Evolutionary conservation across 2,329 filamentous ascomycete species (phyloP), one percentile per base, ranked within the genome.

Genomic region (Emergomyces orientalis): DNA sequence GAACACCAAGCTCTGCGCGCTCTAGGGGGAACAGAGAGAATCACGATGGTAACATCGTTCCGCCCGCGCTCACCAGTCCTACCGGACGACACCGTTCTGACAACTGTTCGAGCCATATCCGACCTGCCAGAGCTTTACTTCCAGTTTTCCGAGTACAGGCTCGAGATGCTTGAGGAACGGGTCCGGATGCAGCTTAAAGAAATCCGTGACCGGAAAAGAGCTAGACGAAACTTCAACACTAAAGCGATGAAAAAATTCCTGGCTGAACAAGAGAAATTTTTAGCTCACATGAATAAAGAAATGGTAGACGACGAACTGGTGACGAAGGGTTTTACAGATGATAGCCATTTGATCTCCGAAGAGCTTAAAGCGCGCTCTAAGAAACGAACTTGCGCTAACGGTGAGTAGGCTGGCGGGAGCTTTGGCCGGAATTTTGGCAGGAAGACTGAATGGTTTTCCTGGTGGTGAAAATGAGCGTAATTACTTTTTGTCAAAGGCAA

Each of bases 11-110:
- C 86, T 1, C 77, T 87, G 22, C 81, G 80, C 14, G 82, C 85
- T 11, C 73, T 84, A 1, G 84, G 84, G 22, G 78, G 78, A 4
- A 79, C 80, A 30, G 86, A 88, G 71, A 81, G 86, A 41, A 87
- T 88, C 72, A 84, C 79, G 52, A 85, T 86, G 75, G 84, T 88
- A 59, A 88, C 86, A 0, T 84, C 83, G 3, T 88, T 87, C 75
- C 80, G 86, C 11, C 84, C 86, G 1, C 81, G 79, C 60, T 80
- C 78, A 27, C 76, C 84, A 1, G 75, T 75, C 25, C 69, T 83
- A 51, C 79, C 78, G 19, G 86, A 88, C 68, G 84, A 87, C 67
- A 83, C 82, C 1, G 82, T 84, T 3, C 76, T 88, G 49, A 83
- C 79, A 2, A 86, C 82, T 0, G 82, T 87, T 17, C 81, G 85